Base-by-base conservation (phyloP, 768 basidiomycete species). In the Crepidotus variabilis region DNA sequence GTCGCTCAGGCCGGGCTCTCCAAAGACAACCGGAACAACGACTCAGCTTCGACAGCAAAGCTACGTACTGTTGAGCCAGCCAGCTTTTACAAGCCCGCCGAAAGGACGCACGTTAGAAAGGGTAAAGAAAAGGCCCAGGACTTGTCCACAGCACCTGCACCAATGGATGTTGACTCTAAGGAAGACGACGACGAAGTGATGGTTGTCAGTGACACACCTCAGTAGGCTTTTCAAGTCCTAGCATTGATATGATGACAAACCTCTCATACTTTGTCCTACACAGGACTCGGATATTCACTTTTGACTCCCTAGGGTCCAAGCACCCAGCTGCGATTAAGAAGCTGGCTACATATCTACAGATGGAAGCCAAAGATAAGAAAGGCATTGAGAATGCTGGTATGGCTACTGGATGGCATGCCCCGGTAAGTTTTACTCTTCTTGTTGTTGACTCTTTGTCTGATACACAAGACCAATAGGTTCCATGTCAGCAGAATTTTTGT, bases 291-390 rank as follows among this genome's bases (percentile, higher is more conserved):
- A 87, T 99, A 33, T 86, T 94, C 67, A 92, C 87, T 0, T 82
- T 99, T 54, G 97, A 99, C 68, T 98, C 96, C 1, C 78, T 99
- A 47, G 88, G 89, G 4, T 73, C 75, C 13, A 72, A 75, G n/a
- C 95, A 98, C 69, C 76, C 77, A 0, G 77, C 82, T 32, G 92
- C 84, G 4, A 69, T 77, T 43, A 86, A 74, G 49, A 78, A 77
- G 33, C 79, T 99, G 18, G 71, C 69, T 43, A 62, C 71, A 23
- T 99, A 96, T 69, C 81, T 98, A 20, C 70, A 70, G 34, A 71
- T 78, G 61, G 97, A 99, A 66, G 95, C 95, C 0, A 72, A 72
- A 58, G 85, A 92, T 65, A 95, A 94, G 73, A 76, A 74, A 56
- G 64, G 73, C 1, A 58, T 75, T 6, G 69, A 75, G 1, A 63